These are phyloP conservation scores for Pleomassaria siparia DNA, from an alignment of 2,329 filamentous ascomycete species.

Conservation along the genomic window DNA sequence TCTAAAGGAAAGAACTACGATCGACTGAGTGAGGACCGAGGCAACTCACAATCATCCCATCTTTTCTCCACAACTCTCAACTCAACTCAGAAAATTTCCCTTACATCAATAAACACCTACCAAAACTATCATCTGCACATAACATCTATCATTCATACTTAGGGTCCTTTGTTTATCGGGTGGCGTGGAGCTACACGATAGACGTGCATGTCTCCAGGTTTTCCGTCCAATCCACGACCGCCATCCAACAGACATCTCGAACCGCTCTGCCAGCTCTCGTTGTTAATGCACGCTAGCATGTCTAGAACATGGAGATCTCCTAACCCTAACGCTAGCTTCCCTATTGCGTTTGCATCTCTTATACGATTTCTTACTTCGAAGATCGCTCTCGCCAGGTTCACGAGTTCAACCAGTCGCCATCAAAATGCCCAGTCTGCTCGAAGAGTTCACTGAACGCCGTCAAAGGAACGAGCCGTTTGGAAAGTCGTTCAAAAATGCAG, in stretches of 20 bases:
- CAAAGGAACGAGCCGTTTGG: constrained; percentile 8
- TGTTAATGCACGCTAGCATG: constrained; percentile 1
- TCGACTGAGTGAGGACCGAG: too few relatives aligned
- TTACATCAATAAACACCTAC: too few relatives aligned
- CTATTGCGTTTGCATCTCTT: background rate
- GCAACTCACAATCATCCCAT: too few relatives aligned
- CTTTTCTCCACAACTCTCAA: too few relatives aligned
- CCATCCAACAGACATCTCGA: background rate
- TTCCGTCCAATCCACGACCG: constrained; percentile 1
- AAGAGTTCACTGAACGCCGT: constrained; percentile 12
- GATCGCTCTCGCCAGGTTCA: background rate
- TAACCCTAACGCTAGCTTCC: background rate
- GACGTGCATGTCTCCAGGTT: constrained; percentile 1
- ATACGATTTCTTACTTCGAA: background rate
- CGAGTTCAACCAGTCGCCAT: background rate
- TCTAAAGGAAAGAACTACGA: too few relatives aligned
- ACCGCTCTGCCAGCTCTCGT: background rate
- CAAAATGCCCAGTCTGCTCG: constrained; percentile 11
- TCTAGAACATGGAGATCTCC: background rate
- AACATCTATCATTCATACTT: too few relatives aligned
- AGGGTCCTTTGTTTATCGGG: background rate
- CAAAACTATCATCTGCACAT: too few relatives aligned
- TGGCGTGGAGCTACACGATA: constrained; percentile 5
- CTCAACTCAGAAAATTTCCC: too few relatives aligned
- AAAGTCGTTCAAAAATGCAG: constrained; percentile 13